Evolutionary conservation across 345 rosid genomes (phyloP), one percentile per base, ranked within the genome.

Genomic region (Punica granatum): DNA sequence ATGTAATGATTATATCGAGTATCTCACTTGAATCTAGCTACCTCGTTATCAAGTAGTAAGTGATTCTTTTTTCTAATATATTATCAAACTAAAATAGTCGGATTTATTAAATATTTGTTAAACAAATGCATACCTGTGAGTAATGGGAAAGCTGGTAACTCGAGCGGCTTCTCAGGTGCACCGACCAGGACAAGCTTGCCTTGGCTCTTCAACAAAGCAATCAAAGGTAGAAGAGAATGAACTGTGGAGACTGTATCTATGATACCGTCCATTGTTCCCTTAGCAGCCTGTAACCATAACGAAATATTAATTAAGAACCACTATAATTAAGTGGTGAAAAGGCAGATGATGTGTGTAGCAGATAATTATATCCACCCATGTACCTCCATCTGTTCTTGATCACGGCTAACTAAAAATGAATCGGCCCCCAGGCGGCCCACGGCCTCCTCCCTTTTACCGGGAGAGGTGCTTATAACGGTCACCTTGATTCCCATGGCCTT

Each of bases 381-480:
- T n/a, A n/a, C n/a, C n/a, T n/a, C n/a, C 78, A 83, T 70, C 37
- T 83, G 64, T 3, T 73, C 80, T 1, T 39, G 73, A 36, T 79
- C 77, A 16, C 64, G 67, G 65, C 85, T 79, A 59, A 79, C 76
- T 64, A 84, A 43, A 56, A 81, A 84, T 0, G 73, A 66, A 19
- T 84, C 80, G 3, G 81, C 86, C 67, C 82, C 84, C 7, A 77
- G 80, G 64, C 36, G 76, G 14, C 78, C 49, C 54, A 76, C 34
- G 32, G 85, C 88, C 42, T 81, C 88, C 1, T 66, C 31, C 70
- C 69, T 77, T 74, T 84, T 84, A 39, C n/a, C n/a, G n/a, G n/a
- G n/a, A n/a, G n/a, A n/a, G n/a, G n/a, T n/a, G n/a, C n/a, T n/a
- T n/a, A n/a, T n/a, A n/a, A n/a, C n/a, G n/a, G n/a, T n/a, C n/a